A percentile compares a stretch with the other conserved stretches of the same genome.
Conservation (phyloP, 139 green algal genomes). For the Volvox africanus region DNA sequence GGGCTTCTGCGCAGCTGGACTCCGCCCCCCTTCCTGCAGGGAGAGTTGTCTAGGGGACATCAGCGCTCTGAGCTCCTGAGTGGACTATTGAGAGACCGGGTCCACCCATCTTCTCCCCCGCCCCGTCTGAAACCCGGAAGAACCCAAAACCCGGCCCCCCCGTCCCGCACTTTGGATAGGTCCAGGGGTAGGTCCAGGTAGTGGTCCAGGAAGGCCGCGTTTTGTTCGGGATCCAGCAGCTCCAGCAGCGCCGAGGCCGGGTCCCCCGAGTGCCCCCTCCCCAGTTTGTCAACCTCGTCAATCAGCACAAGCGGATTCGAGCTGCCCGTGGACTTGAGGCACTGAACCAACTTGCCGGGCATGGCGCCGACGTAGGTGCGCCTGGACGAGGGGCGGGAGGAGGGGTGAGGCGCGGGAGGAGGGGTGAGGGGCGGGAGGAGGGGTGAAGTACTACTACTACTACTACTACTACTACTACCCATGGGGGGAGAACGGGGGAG, state of each 20-base stretch:
- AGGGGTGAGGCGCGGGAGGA: background rate
- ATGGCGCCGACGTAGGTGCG: constrained; percentile 99
- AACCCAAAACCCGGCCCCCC: constrained; percentile 24
- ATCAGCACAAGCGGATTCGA: constrained; percentile 97
- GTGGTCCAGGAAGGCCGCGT: constrained; percentile 94
- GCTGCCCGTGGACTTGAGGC: constrained; percentile 87
- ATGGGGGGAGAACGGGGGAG: background rate
- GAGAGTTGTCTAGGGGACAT: too few relatives aligned
- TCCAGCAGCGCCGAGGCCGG: constrained; percentile 95
- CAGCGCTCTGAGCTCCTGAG: too few relatives aligned
- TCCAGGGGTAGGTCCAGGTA: constrained; percentile 98
- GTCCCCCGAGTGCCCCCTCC: constrained; percentile 81
- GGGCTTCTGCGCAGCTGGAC: too few relatives aligned
- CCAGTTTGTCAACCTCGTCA: constrained; percentile 91
- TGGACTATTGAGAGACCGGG: too few relatives aligned
- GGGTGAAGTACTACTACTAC: too few relatives aligned
- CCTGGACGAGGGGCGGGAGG: constrained; percentile 47
- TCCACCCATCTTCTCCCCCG: too few relatives aligned
- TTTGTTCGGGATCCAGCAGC: constrained; percentile 98
- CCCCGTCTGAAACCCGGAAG: too few relatives aligned
- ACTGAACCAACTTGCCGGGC: constrained; percentile 99
- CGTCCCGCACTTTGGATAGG: constrained; percentile 83
- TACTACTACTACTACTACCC: too few relatives aligned
- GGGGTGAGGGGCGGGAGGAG: background rate
- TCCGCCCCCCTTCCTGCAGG: too few relatives aligned